Evolutionary conservation across 768 basidiomycete genomes (phyloP).

Genomic region (Rhizopogon vulgaris): DNA sequence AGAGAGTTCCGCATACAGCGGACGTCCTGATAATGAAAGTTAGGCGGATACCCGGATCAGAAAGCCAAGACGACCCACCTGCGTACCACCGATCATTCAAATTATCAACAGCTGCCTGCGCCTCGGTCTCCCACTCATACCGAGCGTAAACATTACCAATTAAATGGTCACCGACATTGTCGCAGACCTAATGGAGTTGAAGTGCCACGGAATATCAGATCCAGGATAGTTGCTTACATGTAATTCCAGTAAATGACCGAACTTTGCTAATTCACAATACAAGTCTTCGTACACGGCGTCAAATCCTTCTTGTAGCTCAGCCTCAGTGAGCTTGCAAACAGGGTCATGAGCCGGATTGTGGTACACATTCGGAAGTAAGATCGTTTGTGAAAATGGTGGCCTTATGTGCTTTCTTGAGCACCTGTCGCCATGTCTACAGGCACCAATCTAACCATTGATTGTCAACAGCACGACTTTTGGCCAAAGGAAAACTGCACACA

Average conservation of each 20-base stretch:
- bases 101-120: conserved; percentile 85
- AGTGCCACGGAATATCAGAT: neutral
- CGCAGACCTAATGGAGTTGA: conserved; percentile 63
- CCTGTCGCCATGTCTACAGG: conserved; percentile 95
- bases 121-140: conserved; percentile 98
- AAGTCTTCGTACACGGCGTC: conserved; percentile 94
- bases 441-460: conserved; percentile 71
- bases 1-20: conserved; percentile 93
- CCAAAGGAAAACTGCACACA: conserved; percentile 26
- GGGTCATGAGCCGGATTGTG: conserved; percentile 96
- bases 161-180: conserved; percentile 98
- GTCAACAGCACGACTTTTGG: neutral
- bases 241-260: conserved; percentile 91
- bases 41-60: conserved; percentile 3
- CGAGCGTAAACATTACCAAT: conserved; percentile 97
- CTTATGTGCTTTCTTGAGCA: conserved; percentile 98
- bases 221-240: conserved; percentile 53
- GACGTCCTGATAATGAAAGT: conserved; percentile 55
- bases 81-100: conserved; percentile 98
- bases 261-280: conserved; percentile 91
- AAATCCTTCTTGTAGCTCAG: conserved; percentile 87
- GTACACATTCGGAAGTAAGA: conserved; percentile 94
- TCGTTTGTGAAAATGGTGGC: conserved; percentile 96
- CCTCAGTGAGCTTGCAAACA: conserved; percentile 79
- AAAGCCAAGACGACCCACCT: conserved; percentile 38